Evolutionary conservation across 1,284 basidiomycete species (phyloP).

Genomic region (Austroboletus rostrupii): DNA sequence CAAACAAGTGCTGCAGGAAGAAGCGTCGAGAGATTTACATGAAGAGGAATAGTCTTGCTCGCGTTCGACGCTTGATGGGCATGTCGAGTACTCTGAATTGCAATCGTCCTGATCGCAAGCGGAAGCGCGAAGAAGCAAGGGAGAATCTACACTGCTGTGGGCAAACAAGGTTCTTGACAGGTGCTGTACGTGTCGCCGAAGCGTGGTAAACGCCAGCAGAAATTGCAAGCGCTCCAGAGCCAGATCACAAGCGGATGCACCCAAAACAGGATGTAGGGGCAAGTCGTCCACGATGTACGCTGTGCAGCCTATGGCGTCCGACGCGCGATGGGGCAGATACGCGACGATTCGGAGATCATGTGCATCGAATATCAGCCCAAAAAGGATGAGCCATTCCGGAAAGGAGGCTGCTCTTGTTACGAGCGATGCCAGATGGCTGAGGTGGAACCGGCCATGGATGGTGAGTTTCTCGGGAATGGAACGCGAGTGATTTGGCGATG

Average conservation of each 20-base stretch:
- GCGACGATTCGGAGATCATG: slow-evolving; percentile 20
- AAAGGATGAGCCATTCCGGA: slow-evolving; percentile 29
- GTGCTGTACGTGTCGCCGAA: slow-evolving; percentile 18
- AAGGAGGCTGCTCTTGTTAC: slow-evolving; percentile 4
- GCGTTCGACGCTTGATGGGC: slow-evolving; percentile 13
- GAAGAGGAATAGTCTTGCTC: slow-evolving; percentile 5
- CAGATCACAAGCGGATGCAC: slow-evolving; percentile 9
- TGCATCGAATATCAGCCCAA: slow-evolving; percentile 22
- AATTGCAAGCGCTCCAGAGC: slow-evolving; percentile 20
- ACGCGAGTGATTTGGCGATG: no score
- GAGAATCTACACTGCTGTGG: neutral
- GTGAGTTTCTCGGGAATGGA: slow-evolving; percentile 16
- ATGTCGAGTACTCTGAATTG: slow-evolving; percentile 27
- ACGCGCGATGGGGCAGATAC: slow-evolving; percentile 14
- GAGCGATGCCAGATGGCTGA: slow-evolving; percentile 14
- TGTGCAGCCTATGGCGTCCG: slow-evolving; percentile 9
- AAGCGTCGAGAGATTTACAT: slow-evolving; percentile 12
- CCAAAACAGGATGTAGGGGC: slow-evolving; percentile 3
- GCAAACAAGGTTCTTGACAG: slow-evolving; percentile 15
- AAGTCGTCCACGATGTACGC: slow-evolving; percentile 22
- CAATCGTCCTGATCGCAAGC: neutral
- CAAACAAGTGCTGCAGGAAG: slow-evolving; percentile 26
- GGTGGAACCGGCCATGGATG: slow-evolving; percentile 11
- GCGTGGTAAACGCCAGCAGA: slow-evolving; percentile 13
- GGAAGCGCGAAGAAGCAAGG: no score